Conservation (phyloP, 371 early-diverging fungal species). For the Circinella umbellata region DNA sequence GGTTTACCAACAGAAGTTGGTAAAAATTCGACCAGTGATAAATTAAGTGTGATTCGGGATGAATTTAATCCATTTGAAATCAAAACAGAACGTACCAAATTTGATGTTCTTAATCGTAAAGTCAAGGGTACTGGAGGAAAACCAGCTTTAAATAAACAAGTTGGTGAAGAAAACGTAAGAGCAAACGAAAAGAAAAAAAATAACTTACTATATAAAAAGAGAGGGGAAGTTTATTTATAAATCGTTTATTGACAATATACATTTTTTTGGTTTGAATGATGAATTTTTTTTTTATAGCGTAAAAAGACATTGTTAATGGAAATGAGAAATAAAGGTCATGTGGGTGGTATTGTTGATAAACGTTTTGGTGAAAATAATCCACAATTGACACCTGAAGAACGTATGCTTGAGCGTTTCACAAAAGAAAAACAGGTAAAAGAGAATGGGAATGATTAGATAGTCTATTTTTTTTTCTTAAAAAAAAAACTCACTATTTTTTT, state of each 20-base stretch:
- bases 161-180: slow-evolving; percentile 81
- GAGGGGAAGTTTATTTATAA: neutral
- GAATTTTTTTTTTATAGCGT: slow-evolving; percentile 51
- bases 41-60: slow-evolving; percentile 58
- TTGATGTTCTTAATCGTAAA: slow-evolving; percentile 87
- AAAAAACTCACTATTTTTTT: slow-evolving; percentile 12
- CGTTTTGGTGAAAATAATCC: slow-evolving; percentile 95
- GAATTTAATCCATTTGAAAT: slow-evolving; percentile 91
- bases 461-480: no score
- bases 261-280: neutral
- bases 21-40: slow-evolving; percentile 57
- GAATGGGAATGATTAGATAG: slow-evolving; percentile 19
- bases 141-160: slow-evolving; percentile 81
- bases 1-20: slow-evolving; percentile 61
- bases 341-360: slow-evolving; percentile 85
- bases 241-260: neutral
- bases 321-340: slow-evolving; percentile 68
- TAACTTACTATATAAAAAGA: neutral
- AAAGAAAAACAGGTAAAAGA: slow-evolving; percentile 71
- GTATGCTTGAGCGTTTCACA: slow-evolving; percentile 94
- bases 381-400: slow-evolving; percentile 90
- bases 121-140: slow-evolving; percentile 84
- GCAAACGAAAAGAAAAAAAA: neutral
- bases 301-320: slow-evolving; percentile 85
- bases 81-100: slow-evolving; percentile 77